Evolutionary conservation across 1,284 basidiomycete genomes (phyloP).

Genomic region (Trichosporon coremiiforme): DNA sequence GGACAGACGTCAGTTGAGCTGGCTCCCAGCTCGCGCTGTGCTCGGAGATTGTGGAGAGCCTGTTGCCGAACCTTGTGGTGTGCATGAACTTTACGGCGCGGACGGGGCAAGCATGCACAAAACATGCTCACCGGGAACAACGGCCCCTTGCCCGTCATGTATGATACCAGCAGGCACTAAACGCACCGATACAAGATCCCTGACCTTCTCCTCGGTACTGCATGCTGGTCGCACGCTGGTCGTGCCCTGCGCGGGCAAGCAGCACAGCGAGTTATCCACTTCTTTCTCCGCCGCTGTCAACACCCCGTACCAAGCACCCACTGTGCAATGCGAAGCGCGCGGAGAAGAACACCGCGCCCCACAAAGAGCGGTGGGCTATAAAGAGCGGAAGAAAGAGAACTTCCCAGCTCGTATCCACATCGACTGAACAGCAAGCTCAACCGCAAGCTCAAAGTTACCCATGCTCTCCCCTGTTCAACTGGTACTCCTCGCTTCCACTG

Average conservation of each 20-base stretch:
- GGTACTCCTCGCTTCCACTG: neutral
- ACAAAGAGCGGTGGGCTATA: neutral
- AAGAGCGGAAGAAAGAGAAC: neutral
- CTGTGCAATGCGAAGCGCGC: neutral
- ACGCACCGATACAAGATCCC: neutral
- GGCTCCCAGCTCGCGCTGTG: too few relatives aligned
- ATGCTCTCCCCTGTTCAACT: neutral
- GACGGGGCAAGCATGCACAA: neutral
- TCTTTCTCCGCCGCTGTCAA: neutral
- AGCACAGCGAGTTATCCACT: neutral
- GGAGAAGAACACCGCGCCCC: neutral
- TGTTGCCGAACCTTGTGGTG: neutral
- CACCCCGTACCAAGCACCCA: neutral
- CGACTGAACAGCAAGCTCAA: conserved; percentile 6
- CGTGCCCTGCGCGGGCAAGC: neutral
- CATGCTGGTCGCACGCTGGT: neutral
- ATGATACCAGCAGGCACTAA: neutral
- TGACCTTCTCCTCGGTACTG: neutral
- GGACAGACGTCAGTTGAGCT: neutral
- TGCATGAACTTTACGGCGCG: neutral
- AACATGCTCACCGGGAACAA: neutral
- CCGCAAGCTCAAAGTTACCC: neutral
- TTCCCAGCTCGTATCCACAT: neutral
- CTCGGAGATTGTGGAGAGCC: neutral
- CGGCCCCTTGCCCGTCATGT: conserved; percentile 9